Percentiles rank a stretch among this genome's conserved stretches.
Conservation (phyloP, 148 eudicot genomes). For the Camellia lanceoleosa region DNA sequence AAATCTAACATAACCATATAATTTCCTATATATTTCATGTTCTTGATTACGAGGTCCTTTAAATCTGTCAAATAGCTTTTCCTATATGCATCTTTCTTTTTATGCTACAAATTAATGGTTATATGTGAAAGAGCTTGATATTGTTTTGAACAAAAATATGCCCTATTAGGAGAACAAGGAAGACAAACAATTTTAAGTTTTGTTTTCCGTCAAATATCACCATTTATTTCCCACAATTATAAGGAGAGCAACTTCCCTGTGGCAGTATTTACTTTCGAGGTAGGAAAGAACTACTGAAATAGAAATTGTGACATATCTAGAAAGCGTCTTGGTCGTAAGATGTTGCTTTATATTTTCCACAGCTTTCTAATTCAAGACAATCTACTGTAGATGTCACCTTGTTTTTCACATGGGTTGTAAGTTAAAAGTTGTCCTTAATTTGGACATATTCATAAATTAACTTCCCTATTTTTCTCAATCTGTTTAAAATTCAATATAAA, state of each 20-base stretch:
- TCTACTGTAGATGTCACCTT: conserved; percentile 71
- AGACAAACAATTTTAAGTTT: conserved; percentile 7
- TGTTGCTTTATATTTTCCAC: conserved; percentile 20
- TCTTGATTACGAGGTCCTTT: no score
- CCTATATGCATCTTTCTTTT: no score
- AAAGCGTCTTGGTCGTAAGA: not conserved
- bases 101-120: no score
- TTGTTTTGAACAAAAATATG: not conserved
- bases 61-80: no score
- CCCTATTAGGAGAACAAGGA: not conserved
- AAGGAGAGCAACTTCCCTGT: conserved; percentile 92
- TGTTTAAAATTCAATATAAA: not conserved
- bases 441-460: no score
- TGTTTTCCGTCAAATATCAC: conserved; percentile 91
- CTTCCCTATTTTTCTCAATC: not conserved
- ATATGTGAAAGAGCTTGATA: no score
- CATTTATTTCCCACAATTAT: conserved; percentile 86
- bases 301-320: not conserved
- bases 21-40: no score
- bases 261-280: conserved; percentile 84
- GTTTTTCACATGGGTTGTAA: conserved; percentile 95
- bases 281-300: conserved; percentile 19
- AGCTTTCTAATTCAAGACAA: conserved; percentile 76
- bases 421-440: conserved; percentile 10
- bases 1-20: no score